Evolutionary conservation across 2,329 filamentous ascomycete species (phyloP).

Genomic region (Alternaria gansuensis): DNA sequence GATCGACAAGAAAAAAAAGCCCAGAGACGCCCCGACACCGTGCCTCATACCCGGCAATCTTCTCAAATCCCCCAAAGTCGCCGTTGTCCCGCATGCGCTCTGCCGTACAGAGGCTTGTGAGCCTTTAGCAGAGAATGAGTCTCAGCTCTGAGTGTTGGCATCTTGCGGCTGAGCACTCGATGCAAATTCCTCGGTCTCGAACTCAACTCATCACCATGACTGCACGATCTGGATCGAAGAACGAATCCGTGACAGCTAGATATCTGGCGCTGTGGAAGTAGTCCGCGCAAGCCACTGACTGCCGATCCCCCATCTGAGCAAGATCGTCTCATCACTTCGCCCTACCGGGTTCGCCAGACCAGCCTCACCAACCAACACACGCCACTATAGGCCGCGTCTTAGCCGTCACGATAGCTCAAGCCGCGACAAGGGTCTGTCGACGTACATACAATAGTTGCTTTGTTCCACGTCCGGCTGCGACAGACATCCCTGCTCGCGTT

Average conservation of each 20-base stretch:
- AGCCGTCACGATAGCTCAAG: constrained; percentile 38
- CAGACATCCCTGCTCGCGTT: constrained; percentile 22
- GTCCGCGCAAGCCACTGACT: constrained; percentile 37
- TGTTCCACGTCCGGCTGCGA: constrained; percentile 32
- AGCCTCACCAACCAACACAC: constrained; percentile 40
- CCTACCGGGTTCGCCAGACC: constrained; percentile 26
- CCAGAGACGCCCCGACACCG: constrained; percentile 20
- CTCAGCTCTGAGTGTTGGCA: constrained; percentile 3
- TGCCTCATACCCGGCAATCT: constrained; percentile 8
- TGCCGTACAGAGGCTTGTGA: constrained; percentile 1
- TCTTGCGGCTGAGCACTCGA: constrained; percentile 3
- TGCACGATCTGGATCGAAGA: constrained; percentile 19
- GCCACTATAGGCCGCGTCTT: constrained; percentile 34
- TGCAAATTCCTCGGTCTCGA: constrained; percentile 6
- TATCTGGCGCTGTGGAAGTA: constrained; percentile 28
- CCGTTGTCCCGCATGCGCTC: constrained; percentile 2
- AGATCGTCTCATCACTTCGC: constrained; percentile 30
- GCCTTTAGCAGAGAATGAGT: background rate
- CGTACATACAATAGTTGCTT: constrained; percentile 16
- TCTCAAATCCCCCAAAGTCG: background rate
- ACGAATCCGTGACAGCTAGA: constrained; percentile 27
- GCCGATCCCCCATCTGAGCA: constrained; percentile 19
- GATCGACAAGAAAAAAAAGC: constrained; percentile 12
- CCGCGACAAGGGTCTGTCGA: constrained; percentile 9
- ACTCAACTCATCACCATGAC: constrained; percentile 10